Evolutionary conservation across 345 rosid species (phyloP), one percentile per base, ranked within the genome.

Genomic region (Moringa oleifera): DNA sequence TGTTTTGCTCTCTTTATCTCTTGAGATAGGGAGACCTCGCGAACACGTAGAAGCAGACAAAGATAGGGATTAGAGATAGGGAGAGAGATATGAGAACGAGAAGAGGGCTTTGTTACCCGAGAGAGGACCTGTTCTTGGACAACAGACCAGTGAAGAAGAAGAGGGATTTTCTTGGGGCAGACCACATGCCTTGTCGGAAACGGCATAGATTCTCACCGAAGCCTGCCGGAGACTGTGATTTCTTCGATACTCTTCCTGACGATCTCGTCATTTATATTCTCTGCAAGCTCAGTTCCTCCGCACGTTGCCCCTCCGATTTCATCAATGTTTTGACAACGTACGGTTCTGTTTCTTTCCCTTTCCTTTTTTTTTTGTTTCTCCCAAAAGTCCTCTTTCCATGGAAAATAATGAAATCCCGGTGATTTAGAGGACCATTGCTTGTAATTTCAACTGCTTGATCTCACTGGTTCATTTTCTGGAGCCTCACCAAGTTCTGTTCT

Each of bases 211-310:
- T 75, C 20, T 63, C 68, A 57, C 74, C 75, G 60, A 78, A 59
- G 18, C 18, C 22, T 4, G 4, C 45, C 17, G 68, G 73, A 6
- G 50, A 25, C 19, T 24, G 50, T 37, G 91, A 89, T 67, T 72
- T 80, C 22, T 77, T 92, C 18, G 93, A 89, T 64, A 55, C 74
- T 18, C 74, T 92, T 13, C 97, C 98, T 0, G 96, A 92, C 53
- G 98, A 92, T 77, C 85, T 92, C 70, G 85, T 92, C 58, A 63
- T 80, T 36, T 77, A 66, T 51, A 85, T 92, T 31, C 83, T 92
- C 20, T 69, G 79, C 62, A 87, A 76, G 61, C 82, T 92, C 58
- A 80, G 83, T 61, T 83, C 91, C 21, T 49, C 83, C 15, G 80
- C 93, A 12, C 49, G 73, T 23, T 79, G 79, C 25, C 96, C 98